Percentiles rank a stretch among this genome's conserved stretches.
phyloP scores from a whole-genome alignment of 352 stramenopile genomes.

The Phytophthora citricola region DNA sequence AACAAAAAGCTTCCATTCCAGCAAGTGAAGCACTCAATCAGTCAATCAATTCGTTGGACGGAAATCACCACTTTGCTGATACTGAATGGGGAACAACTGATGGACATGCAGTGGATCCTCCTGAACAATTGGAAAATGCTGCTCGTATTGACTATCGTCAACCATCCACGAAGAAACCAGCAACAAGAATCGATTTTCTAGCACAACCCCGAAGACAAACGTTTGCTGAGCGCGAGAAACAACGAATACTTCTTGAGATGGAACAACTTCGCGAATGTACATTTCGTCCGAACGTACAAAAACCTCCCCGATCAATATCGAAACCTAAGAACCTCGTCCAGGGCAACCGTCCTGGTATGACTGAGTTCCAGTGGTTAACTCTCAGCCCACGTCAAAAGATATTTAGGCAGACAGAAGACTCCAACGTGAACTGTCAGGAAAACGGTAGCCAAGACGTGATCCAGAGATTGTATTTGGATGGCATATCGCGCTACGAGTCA shows the following conservation, averaged over 20 bases:
- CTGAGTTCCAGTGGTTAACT: slow-evolving; percentile 65
- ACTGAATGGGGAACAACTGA: background rate
- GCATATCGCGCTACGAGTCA: slow-evolving; percentile 57
- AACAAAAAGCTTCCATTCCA: background rate
- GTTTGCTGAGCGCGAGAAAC: slow-evolving; percentile 72
- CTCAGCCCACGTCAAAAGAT: slow-evolving; percentile 57
- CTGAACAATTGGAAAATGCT: background rate
- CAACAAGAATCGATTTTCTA: slow-evolving; percentile 51
- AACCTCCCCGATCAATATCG: slow-evolving; percentile 22
- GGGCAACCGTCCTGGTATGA: slow-evolving; percentile 22
- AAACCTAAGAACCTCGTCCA: background rate
- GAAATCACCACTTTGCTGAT: slow-evolving; percentile 1
- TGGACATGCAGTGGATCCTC: background rate
- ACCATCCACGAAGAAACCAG: slow-evolving; percentile 11
- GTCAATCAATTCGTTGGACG: background rate
- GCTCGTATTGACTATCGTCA: slow-evolving; percentile 9
- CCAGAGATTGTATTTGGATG: slow-evolving; percentile 71
- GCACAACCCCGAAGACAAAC: slow-evolving; percentile 57
- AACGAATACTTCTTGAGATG: slow-evolving; percentile 63
- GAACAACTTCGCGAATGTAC: slow-evolving; percentile 71
- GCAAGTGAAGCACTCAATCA: background rate
- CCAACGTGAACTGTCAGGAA: slow-evolving; percentile 9
- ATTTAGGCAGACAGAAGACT: slow-evolving; percentile 2
- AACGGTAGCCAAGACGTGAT: slow-evolving; percentile 43
- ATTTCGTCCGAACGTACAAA: slow-evolving; percentile 61